Percentiles rank a stretch among this genome's conserved stretches.
These are phyloP conservation scores for Ilyonectria sp. DNA, from an alignment of 2,329 filamentous ascomycete species.

Conservation along the genomic window DNA sequence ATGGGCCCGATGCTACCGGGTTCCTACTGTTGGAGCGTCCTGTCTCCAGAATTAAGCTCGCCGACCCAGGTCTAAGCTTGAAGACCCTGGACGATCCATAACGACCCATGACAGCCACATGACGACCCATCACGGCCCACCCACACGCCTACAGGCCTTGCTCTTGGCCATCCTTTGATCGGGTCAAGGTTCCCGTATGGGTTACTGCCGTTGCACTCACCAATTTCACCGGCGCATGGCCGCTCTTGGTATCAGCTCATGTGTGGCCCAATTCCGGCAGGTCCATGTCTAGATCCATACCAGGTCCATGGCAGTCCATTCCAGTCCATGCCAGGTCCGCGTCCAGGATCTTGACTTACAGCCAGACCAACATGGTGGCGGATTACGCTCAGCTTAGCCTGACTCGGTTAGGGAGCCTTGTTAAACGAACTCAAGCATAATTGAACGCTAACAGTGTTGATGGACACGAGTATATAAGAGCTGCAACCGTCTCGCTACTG, in stretches of 20 bases:
- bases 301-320: too few species aligned
- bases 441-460: background rate
- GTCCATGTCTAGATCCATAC: background rate
- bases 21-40: background rate
- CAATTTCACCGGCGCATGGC: background rate
- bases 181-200: background rate
- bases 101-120: background rate
- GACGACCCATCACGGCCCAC: background rate
- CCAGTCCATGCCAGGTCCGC: background rate
- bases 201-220: constrained; percentile 2
- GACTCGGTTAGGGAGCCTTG: background rate
- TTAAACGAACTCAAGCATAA: background rate
- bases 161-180: background rate
- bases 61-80: background rate
- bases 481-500: background rate
- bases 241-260: background rate
- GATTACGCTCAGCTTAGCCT: constrained; percentile 1
- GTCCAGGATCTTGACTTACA: background rate
- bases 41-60: constrained; percentile 29
- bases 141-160: background rate
- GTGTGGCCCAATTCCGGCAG: background rate
- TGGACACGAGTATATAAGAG: constrained; percentile 1
- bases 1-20: background rate
- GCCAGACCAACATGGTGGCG: background rate
- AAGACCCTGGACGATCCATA: background rate